Conservation (phyloP, 331 rosid species). For the Erythrophleum ivorense region DNA sequence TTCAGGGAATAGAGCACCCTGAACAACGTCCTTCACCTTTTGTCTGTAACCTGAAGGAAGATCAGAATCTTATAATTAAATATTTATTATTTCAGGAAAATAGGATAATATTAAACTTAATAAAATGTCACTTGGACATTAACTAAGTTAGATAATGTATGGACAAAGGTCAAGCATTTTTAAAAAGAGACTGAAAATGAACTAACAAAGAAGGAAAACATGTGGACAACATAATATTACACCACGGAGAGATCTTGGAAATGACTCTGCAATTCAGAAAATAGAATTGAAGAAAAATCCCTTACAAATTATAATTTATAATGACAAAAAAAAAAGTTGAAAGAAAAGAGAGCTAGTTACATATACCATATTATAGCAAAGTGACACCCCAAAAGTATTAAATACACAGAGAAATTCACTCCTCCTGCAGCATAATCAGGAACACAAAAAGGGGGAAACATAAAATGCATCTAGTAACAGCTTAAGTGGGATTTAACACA, state of each 20-base stretch:
- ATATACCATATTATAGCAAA: neutral
- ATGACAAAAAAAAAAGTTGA: neutral
- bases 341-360: neutral
- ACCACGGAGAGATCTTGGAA: neutral
- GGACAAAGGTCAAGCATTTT: slow-evolving; percentile 26
- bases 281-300: neutral
- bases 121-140: neutral
- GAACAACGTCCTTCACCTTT: slow-evolving; percentile 80
- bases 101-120: neutral
- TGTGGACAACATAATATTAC: neutral
- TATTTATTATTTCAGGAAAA: neutral
- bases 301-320: neutral
- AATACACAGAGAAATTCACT: neutral
- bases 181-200: neutral
- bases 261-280: neutral
- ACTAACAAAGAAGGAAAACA: slow-evolving; percentile 8
- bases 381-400: neutral
- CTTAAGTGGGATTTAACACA: neutral
- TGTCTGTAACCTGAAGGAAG: slow-evolving; percentile 71
- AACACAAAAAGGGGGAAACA: neutral
- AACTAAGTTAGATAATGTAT: neutral
- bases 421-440: neutral
- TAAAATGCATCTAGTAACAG: neutral
- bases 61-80: slow-evolving; percentile 21
- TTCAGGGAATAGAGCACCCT: slow-evolving; percentile 94